Conservation (phyloP, 2,329 filamentous ascomycete species). For the Graphiopsis chlorocephala region DNA sequence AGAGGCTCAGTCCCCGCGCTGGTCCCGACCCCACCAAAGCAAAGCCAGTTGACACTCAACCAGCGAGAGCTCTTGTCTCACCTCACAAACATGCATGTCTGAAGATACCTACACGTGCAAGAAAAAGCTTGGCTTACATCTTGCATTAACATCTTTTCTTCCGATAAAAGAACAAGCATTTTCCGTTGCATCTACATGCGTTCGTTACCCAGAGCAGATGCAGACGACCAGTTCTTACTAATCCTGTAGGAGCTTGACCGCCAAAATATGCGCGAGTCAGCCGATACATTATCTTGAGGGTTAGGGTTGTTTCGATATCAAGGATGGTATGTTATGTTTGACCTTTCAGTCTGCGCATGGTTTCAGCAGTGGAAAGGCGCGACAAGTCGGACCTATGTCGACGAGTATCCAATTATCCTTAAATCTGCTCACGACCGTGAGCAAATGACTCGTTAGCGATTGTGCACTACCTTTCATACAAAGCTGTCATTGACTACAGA, state of each 20-base stretch:
- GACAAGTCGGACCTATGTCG: not conserved
- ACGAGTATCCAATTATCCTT: not conserved
- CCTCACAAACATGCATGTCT: conserved; percentile 1
- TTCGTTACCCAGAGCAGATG: not conserved
- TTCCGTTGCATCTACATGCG: not conserved
- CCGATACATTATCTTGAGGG: not conserved
- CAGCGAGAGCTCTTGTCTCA: not conserved
- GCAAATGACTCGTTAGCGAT: not conserved
- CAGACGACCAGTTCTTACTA: not conserved
- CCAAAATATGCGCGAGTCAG: not conserved
- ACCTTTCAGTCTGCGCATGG: not conserved
- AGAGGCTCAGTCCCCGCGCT: not conserved
- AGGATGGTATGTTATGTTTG: not conserved
- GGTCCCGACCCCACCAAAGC: not conserved
- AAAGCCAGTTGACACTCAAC: too few species aligned
- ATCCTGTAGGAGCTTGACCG: not conserved
- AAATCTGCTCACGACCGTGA: not conserved
- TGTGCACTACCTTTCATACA: not conserved
- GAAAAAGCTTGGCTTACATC: not conserved
- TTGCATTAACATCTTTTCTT: not conserved
- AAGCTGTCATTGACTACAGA: not conserved
- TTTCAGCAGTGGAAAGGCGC: not conserved
- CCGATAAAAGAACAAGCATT: not conserved
- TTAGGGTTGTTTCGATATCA: not conserved
- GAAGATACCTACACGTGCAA: not conserved